Base-by-base conservation (phyloP, 2,329 filamentous ascomycete genomes). In the Ophiocordyceps camponoti-rufipedis region DNA sequence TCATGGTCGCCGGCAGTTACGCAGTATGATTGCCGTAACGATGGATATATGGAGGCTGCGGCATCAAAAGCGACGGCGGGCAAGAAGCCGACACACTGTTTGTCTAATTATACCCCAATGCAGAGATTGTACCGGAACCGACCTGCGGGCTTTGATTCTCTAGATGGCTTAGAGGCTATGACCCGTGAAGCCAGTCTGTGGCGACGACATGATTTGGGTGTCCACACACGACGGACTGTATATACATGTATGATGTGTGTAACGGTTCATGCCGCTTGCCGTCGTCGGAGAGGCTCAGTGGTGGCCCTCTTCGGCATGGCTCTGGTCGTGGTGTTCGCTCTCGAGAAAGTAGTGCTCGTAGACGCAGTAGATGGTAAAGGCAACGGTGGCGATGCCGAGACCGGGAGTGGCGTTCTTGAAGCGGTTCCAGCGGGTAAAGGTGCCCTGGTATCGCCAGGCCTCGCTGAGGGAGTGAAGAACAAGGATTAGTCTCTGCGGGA, bases 371-470 rank as follows among this genome's bases (percentile, higher is more conserved):
- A 71, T 80, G 44, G 82, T 78, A 63, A 98, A 98, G 42, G 89
- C 88, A 48, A 91, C 88, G 5, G 83, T 83, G 31, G 87, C 91
- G 55, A 89, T 94, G 52, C 91, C 91, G 56, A 98, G 73, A 49
- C 91, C 91, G 35, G 91, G 91, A 61, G 98, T 86, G 51, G 78
- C 71, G 57, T 75, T 71, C 69, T 81, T 87, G 71, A 95, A 91
- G 55, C 91, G 82, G 69, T 94, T 94, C 68, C 72, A 83, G 56
- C 89, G 78, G 53, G 80, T 82, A 71, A 95, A 96, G 46, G 77
- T 80, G 51, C 89, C 91, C 33, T 75, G 80, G 71, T 94, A 95
- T 65, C 91, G 77, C 91, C 91, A 98, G 60, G 84, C 75, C 71
- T 98, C 91, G 60, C 91, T 98, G 62, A 23, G 23, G 23, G 23